These are phyloP conservation scores for Cercospora citrullina DNA, from an alignment of 2,329 filamentous ascomycete species.

Conservation along the genomic window DNA sequence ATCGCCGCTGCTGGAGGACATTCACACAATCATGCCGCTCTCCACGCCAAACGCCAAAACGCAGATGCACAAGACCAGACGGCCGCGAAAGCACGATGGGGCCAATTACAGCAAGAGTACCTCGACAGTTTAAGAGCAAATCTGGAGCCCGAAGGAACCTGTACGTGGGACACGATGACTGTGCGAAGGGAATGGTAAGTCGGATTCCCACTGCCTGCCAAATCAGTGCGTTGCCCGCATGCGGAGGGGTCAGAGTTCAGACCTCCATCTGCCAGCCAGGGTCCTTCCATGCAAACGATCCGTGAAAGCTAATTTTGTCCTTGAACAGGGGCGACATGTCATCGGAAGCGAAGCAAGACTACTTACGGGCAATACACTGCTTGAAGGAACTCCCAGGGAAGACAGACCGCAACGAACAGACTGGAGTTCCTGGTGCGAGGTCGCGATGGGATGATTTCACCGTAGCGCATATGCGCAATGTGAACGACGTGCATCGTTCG, in stretches of 20 bases:
- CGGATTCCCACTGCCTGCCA: not conserved
- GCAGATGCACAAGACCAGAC: slow-evolving; percentile 5
- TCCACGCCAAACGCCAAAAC: not conserved
- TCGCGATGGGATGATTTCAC: slow-evolving; percentile 28
- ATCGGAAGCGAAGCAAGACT: slow-evolving; percentile 19
- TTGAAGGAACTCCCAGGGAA: slow-evolving; percentile 22
- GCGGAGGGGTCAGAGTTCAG: not conserved
- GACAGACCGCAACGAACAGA: slow-evolving; percentile 2
- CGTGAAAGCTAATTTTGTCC: not conserved
- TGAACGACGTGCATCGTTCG: slow-evolving; percentile 16
- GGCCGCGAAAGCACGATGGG: slow-evolving; percentile 17
- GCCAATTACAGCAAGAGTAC: slow-evolving; percentile 17
- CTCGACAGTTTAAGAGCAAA: slow-evolving; percentile 11
- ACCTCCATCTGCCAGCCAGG: not conserved
- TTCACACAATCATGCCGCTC: not conserved
- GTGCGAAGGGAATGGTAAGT: slow-evolving; percentile 24
- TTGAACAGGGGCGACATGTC: slow-evolving; percentile 25
- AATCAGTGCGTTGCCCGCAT: not conserved
- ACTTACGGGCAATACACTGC: slow-evolving; percentile 24
- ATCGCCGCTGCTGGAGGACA: not conserved
- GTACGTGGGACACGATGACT: slow-evolving; percentile 27
- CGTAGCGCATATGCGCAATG: slow-evolving; percentile 22
- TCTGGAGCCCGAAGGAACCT: slow-evolving; percentile 18
- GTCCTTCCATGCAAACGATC: not conserved
- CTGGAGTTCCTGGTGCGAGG: slow-evolving; percentile 23